Conservation (phyloP, 129 eudicot species). For the Kitagawia praeruptora region DNA sequence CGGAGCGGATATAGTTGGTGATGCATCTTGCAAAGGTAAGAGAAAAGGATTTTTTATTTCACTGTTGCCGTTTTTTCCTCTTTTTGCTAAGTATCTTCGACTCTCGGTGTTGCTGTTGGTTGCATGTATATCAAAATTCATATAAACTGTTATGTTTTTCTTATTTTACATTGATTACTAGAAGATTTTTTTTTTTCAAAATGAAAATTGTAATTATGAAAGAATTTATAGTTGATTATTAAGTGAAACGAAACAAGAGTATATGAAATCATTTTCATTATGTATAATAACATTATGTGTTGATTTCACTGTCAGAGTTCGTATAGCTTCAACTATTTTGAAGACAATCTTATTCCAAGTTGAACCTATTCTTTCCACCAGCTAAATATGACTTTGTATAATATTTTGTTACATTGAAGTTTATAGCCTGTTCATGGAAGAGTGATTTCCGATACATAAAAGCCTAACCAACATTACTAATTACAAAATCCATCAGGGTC, state of each 20-base stretch:
- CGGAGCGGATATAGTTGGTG: not conserved
- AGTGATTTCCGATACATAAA: not conserved
- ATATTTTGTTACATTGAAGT: not conserved
- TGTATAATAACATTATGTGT: too few species aligned
- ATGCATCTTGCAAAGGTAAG: not conserved
- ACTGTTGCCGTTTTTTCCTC: too few species aligned
- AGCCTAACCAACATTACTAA: conserved; percentile 1
- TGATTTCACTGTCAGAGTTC: too few species aligned
- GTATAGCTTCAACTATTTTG: too few species aligned
- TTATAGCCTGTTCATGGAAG: not conserved
- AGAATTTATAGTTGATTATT: not conserved
- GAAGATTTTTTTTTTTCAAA: not conserved
- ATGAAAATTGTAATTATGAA: too few species aligned
- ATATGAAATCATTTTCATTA: too few species aligned
- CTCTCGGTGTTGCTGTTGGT: not conserved
- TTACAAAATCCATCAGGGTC: conserved; percentile 6
- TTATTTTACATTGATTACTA: not conserved
- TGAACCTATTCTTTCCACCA: not conserved
- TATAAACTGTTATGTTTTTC: not conserved
- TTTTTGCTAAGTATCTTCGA: too few species aligned
- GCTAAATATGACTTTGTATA: not conserved
- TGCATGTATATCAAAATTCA: not conserved
- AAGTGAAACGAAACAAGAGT: too few species aligned
- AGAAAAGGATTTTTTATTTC: not conserved
- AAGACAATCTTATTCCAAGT: not conserved